phyloP scores from a whole-genome alignment of 2,329 filamentous ascomycete species.

The Verticillium tricorpus region DNA sequence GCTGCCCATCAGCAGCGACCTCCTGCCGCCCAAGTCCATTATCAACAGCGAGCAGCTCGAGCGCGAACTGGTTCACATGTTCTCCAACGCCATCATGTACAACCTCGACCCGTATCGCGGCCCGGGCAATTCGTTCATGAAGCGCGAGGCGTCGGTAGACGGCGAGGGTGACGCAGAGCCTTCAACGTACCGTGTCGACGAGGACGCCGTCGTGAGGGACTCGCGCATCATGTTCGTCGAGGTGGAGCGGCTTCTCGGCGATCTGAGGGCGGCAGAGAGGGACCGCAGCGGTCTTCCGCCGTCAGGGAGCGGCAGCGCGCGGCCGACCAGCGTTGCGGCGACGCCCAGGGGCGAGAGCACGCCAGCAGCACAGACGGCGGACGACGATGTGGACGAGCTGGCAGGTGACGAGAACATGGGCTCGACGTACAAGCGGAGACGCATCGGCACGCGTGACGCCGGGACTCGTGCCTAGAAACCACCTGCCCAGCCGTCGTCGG shows the following conservation, averaged over 20 bases:
- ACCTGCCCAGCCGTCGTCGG: not conserved
- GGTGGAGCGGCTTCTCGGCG: constrained; percentile 72
- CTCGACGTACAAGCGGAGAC: constrained; percentile 28
- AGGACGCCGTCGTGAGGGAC: constrained; percentile 83
- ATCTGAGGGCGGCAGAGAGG: constrained; percentile 70
- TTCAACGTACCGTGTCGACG: constrained; percentile 58
- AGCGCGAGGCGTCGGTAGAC: constrained; percentile 42
- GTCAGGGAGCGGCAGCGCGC: constrained; percentile 18
- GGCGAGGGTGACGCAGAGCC: constrained; percentile 21
- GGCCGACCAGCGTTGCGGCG: constrained; percentile 30
- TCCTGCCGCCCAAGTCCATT: constrained; percentile 82
- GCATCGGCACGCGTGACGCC: constrained; percentile 19
- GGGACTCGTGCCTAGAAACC: constrained; percentile 22
- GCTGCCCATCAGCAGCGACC: constrained; percentile 68
- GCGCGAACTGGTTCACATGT: constrained; percentile 92
- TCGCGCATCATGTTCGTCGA: constrained; percentile 86
- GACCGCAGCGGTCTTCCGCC: constrained; percentile 36
- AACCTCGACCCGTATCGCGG: constrained; percentile 77
- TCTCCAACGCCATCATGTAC: constrained; percentile 98
- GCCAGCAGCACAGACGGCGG: constrained; percentile 27
- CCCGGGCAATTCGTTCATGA: constrained; percentile 58
- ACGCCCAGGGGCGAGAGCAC: constrained; percentile 38
- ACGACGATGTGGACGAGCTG: constrained; percentile 43
- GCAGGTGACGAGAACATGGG: constrained; percentile 33
- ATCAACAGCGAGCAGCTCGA: constrained; percentile 92